phyloP scores from a whole-genome alignment of 345 rosid species.

The Ailanthus altissimus region DNA sequence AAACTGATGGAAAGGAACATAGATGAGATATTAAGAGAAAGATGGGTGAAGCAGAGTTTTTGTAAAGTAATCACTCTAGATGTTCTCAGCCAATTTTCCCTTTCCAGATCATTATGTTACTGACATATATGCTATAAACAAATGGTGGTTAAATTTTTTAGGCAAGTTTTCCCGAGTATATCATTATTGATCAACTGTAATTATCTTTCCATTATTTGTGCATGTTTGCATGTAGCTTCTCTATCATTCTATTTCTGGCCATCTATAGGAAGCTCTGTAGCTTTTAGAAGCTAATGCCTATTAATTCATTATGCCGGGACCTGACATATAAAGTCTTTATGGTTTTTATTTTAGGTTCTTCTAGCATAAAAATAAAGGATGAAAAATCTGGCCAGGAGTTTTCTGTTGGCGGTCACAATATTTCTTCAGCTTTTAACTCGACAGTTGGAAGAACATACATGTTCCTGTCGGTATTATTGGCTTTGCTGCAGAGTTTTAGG shows the following conservation, averaged over 20 bases:
- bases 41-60: not conserved
- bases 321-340: too few relatives aligned
- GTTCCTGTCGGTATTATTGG: slow-evolving; percentile 35
- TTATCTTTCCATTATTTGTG: not conserved
- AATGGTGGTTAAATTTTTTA: not conserved
- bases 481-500: slow-evolving; percentile 36
- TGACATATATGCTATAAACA: not conserved
- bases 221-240: not conserved
- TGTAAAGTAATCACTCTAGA: not conserved
- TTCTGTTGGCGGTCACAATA: slow-evolving; percentile 49
- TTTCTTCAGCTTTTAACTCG: slow-evolving; percentile 45
- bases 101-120: not conserved
- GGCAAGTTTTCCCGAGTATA: not conserved
- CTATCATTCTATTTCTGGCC: not conserved
- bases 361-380: slow-evolving; percentile 69
- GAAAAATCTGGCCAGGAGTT: slow-evolving; percentile 43
- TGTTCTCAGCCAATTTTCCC: not conserved
- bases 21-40: not conserved
- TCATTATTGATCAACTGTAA: not conserved
- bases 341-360: slow-evolving; percentile 57
- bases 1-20: not conserved
- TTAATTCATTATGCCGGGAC: not conserved
- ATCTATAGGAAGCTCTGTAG: not conserved
- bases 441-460: slow-evolving; percentile 24
- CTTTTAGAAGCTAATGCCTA: not conserved